Conservation (phyloP, 2,329 filamentous ascomycete genomes). For the Xylaria polymorpha region DNA sequence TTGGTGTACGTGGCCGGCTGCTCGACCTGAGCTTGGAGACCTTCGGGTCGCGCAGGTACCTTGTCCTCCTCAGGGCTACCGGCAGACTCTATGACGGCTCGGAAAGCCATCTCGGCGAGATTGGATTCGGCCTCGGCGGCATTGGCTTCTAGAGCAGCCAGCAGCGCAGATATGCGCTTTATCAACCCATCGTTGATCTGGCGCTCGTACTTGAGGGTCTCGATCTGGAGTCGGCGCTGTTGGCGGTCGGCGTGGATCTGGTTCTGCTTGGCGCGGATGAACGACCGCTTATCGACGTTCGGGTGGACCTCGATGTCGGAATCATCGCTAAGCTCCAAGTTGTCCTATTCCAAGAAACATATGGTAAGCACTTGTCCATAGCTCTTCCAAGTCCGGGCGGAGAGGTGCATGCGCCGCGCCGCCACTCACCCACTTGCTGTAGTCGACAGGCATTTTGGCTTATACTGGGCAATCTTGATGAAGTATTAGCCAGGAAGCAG, state of each 20-base stretch:
- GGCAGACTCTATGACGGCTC: constrained; percentile 85
- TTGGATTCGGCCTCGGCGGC: constrained; percentile 73
- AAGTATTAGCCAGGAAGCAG: background rate
- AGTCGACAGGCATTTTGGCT: constrained; percentile 63
- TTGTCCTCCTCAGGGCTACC: constrained; percentile 78
- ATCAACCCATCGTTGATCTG: constrained; percentile 93
- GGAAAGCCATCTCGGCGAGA: constrained; percentile 87
- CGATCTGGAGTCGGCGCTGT: constrained; percentile 88
- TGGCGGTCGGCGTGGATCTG: constrained; percentile 94
- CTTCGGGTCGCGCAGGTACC: constrained; percentile 79
- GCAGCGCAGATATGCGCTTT: constrained; percentile 81
- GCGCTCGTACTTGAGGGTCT: constrained; percentile 90
- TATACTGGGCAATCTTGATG: background rate
- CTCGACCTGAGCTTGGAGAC: constrained; percentile 79
- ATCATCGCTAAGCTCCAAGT: constrained; percentile 96
- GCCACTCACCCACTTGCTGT: constrained; percentile 74
- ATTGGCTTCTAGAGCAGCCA: constrained; percentile 79
- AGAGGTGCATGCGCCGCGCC: constrained; percentile 34
- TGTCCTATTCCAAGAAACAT: constrained; percentile 67
- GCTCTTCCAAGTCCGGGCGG: background rate
- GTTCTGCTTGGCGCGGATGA: constrained; percentile 97
- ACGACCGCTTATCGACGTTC: constrained; percentile 98
- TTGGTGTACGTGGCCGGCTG: constrained; percentile 87
- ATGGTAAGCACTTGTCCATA: constrained; percentile 25
- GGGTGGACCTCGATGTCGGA: constrained; percentile 98